Percentiles rank a stretch among this genome's conserved stretches.
Conservation (phyloP, 1,284 basidiomycete species). For the Leccinum fallax region DNA sequence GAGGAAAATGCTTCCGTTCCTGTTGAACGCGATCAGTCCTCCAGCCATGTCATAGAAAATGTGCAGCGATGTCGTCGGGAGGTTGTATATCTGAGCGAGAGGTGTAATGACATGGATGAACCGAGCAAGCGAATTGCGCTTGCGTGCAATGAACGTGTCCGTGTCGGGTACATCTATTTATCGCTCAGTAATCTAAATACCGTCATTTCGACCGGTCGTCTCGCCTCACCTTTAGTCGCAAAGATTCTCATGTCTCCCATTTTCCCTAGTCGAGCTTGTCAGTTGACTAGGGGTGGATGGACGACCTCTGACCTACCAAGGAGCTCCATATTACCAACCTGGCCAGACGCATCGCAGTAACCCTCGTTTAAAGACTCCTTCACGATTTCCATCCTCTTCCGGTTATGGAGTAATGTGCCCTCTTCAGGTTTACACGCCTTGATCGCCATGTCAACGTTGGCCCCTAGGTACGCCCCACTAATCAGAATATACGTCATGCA, state of each 20-base stretch:
- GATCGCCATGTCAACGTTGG: slow-evolving; percentile 77
- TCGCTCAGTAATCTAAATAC: not conserved
- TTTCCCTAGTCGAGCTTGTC: slow-evolving; percentile 44
- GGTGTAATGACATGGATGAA: slow-evolving; percentile 67
- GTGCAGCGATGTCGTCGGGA: slow-evolving; percentile 74
- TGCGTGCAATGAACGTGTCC: slow-evolving; percentile 50
- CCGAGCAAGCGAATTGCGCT: slow-evolving; percentile 60
- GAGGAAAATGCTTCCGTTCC: slow-evolving; percentile 86
- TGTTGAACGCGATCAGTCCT: slow-evolving; percentile 91
- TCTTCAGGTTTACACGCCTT: slow-evolving; percentile 75
- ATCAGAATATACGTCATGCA: slow-evolving; percentile 1
- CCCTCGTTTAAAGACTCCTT: slow-evolving; percentile 77
- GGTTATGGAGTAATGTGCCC: slow-evolving; percentile 60
- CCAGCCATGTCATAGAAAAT: slow-evolving; percentile 87
- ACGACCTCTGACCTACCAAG: slow-evolving; percentile 49
- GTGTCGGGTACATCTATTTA: slow-evolving; percentile 55
- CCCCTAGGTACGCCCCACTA: slow-evolving; percentile 41
- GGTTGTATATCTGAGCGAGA: slow-evolving; percentile 60
- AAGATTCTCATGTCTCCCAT: slow-evolving; percentile 71
- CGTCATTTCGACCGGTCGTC: not conserved
- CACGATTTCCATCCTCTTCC: slow-evolving; percentile 70
- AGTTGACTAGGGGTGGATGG: not conserved
- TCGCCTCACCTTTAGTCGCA: slow-evolving; percentile 58
- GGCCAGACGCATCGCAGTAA: slow-evolving; percentile 82
- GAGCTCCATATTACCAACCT: slow-evolving; percentile 60